Base-by-base conservation (phyloP, 2,329 filamentous ascomycete species). In the Colletotrichum gigasporum region DNA sequence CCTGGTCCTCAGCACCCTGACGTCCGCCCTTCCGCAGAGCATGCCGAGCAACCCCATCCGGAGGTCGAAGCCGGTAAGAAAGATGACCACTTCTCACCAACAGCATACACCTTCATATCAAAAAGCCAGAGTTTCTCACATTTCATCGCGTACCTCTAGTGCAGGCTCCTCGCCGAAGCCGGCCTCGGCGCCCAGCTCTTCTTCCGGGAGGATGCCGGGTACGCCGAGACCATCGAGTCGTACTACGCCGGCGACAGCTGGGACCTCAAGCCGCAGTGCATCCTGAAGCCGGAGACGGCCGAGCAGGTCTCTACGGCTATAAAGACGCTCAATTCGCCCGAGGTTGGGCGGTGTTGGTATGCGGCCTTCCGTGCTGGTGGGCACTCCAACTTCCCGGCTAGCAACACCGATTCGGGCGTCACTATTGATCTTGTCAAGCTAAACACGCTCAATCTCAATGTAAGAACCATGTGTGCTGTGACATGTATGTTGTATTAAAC, bases 311-410 rank as follows among this genome's bases (percentile, higher is more conserved):
- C 59, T 5, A 39, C 18, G 8, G 59, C 51, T 6, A 42, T 63
- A 26, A 37, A 45, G 28, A 26, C 52, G 11, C 35, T 63, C 16
- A 53, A 42, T 14, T 28, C 50, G 9, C 9, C 28, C 8, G 11
- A 53, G 22, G 32, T 12, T 3, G 50, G 50, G 9, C 30, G 34
- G 11, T 53, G 50, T 12, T 77, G 75, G 42, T 69, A 70, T 9
- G 80, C 80, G 64, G 79, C 76, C 18, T 73, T 82, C 30, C 73
- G 76, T 2, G 73, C 73, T 20, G 78, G 79, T 32, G 76, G 79
- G 7, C 77, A 80, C 44, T 75, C 70, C 22, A 69, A 70, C 30
- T 74, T 72, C 44, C 60, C 72, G 1, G 66, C 76, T 5, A 68
- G 74, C 64, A 78, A 78, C 70, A 75, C 63, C 14, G 20, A 51